phyloP scores from a whole-genome alignment of 2,329 filamentous ascomycete genomes.

The Sarocladiaceae sp. region DNA sequence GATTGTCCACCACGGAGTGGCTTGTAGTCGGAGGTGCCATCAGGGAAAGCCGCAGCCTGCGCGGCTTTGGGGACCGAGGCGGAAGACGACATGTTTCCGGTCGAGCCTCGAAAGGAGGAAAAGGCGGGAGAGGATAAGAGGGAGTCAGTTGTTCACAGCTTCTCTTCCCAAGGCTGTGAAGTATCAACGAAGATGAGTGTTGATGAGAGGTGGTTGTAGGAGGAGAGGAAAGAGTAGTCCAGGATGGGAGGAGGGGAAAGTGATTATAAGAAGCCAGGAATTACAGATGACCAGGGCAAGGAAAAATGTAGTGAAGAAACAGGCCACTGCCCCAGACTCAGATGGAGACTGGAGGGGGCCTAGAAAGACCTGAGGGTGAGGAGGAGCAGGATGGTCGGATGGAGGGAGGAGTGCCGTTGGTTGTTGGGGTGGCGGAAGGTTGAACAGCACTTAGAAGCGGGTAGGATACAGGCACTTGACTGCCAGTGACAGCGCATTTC shows the following conservation, averaged over 20 bases:
- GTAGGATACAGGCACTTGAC: too few species aligned
- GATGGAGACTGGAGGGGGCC: background rate
- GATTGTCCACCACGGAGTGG: slow-evolving; percentile 36
- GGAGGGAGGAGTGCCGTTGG: background rate
- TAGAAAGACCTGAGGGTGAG: slow-evolving; percentile 1
- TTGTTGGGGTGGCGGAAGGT: slow-evolving; percentile 8
- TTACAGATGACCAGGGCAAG: too few species aligned
- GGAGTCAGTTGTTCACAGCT: background rate
- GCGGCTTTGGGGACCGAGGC: slow-evolving; percentile 28
- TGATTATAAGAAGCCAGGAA: too few species aligned
- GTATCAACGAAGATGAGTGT: background rate
- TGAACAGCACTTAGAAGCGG: background rate
- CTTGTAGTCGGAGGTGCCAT: slow-evolving; percentile 51
- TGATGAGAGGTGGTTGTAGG: background rate
- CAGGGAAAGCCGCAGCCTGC: slow-evolving; percentile 37
- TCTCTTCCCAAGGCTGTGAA: slow-evolving; percentile 7
- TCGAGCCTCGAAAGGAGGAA: background rate
- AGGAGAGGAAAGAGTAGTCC: slow-evolving; percentile 2
- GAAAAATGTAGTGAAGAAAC: background rate
- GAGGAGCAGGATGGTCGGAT: background rate
- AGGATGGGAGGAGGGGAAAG: slow-evolving; percentile 1
- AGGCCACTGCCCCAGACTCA: background rate
- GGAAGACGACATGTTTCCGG: slow-evolving; percentile 30
- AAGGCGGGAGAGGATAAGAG: background rate
- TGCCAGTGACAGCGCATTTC: background rate